Percentiles rank a stretch among this genome's conserved stretches.
phyloP scores from a whole-genome alignment of 495 filamentous ascomycete species.

The Aspergillus baeticus region DNA sequence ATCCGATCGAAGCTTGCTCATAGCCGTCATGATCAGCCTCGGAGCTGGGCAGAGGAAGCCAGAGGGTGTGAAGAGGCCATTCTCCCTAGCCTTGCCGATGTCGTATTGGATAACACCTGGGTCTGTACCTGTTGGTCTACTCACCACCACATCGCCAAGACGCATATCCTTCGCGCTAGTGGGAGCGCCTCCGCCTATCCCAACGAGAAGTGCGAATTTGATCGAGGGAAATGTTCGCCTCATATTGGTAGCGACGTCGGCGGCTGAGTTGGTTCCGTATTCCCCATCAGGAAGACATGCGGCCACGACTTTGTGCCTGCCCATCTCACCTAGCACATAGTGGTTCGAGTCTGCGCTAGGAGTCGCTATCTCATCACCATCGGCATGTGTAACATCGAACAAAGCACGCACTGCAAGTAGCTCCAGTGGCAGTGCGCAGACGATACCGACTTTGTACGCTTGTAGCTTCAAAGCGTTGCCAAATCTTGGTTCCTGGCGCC shows the following conservation, averaged over 20 bases:
- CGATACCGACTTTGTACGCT: constrained; percentile 45
- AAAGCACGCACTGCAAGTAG: constrained; percentile 34
- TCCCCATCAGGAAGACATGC: constrained; percentile 31
- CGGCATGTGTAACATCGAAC: constrained; percentile 33
- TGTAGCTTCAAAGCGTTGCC: not conserved
- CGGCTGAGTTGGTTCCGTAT: constrained; percentile 33
- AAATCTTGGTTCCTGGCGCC: no score
- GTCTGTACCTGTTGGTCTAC: not conserved
- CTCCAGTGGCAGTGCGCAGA: constrained; percentile 43
- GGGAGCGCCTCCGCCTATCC: constrained; percentile 37
- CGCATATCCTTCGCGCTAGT: constrained; percentile 24
- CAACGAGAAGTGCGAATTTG: constrained; percentile 38
- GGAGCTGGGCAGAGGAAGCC: constrained; percentile 16
- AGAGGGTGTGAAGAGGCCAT: constrained; percentile 5
- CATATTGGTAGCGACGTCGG: constrained; percentile 33
- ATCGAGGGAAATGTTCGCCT: constrained; percentile 26
- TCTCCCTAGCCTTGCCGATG: constrained; percentile 20
- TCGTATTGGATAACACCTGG: constrained; percentile 33
- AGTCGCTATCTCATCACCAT: not conserved
- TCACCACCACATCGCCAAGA: constrained; percentile 39
- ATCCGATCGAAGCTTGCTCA: constrained; percentile 8
- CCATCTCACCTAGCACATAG: constrained; percentile 40
- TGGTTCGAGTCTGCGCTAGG: constrained; percentile 27
- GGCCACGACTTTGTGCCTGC: constrained; percentile 40
- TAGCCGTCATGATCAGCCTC: constrained; percentile 10